Evolutionary conservation across 202 grass and related monocot genomes (phyloP).

Genomic region (Schoenoplectus tabernaemontani): DNA sequence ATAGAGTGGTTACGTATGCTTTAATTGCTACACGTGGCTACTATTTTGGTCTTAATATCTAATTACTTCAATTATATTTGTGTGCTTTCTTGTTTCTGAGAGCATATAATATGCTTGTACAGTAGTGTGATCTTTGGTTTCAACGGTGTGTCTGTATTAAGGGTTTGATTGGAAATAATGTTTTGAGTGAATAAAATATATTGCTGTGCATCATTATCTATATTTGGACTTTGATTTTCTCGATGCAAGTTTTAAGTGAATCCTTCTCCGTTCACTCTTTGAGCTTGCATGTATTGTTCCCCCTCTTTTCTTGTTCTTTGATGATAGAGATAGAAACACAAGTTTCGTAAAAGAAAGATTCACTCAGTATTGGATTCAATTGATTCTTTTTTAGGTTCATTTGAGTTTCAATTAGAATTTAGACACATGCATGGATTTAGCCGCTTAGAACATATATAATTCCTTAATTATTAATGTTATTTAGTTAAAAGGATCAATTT

Average conservation of each 20-base stretch:
- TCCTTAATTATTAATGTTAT: neutral
- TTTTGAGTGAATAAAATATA: neutral
- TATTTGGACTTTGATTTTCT: neutral
- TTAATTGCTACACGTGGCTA: neutral
- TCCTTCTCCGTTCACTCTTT: neutral
- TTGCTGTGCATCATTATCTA: neutral
- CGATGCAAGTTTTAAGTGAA: neutral
- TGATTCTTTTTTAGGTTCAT: neutral
- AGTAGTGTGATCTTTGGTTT: neutral
- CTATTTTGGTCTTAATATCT: neutral
- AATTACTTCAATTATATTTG: neutral
- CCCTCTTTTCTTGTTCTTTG: too few relatives aligned
- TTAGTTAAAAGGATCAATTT: neutral
- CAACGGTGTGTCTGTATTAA: neutral
- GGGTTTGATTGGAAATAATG: constrained; percentile 1
- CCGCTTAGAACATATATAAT: neutral
- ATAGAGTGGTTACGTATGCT: too few relatives aligned
- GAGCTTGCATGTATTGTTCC: neutral
- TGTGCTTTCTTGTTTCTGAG: neutral
- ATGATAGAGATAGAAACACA: too few relatives aligned
- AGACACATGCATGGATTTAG: neutral
- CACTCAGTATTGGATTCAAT: neutral
- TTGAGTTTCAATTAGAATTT: neutral
- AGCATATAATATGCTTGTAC: neutral
- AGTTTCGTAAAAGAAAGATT: too few relatives aligned